A percentile compares a stretch with the other conserved stretches of the same genome.
Conservation (phyloP, 2,329 filamentous ascomycete species). For the Teratosphaeria epicoccoides region DNA sequence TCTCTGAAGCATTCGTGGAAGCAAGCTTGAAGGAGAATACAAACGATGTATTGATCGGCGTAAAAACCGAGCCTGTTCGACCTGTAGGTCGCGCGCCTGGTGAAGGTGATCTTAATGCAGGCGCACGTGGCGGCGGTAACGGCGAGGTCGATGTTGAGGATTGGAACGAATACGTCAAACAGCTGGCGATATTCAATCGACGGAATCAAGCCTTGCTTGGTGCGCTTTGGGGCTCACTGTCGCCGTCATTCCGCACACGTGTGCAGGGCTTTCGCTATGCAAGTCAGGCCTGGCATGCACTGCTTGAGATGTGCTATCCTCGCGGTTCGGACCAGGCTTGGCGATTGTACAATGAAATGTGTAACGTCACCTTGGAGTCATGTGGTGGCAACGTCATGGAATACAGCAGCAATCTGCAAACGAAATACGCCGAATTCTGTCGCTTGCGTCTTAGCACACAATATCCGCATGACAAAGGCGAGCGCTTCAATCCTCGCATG, state of each 20-base stretch:
- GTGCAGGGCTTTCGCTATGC: conserved; percentile 15
- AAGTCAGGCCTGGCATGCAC: conserved; percentile 16
- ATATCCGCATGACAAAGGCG: conserved; percentile 3
- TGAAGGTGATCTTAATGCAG: neutral
- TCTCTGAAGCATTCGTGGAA: conserved; percentile 18
- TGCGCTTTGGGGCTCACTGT: conserved; percentile 15
- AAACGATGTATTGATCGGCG: conserved; percentile 18
- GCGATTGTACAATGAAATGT: conserved; percentile 16
- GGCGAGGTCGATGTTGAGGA: conserved; percentile 16
- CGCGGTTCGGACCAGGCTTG: conserved; percentile 19
- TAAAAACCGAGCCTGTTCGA: conserved; percentile 18
- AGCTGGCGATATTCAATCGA: conserved; percentile 23
- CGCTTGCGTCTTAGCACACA: conserved; percentile 11
- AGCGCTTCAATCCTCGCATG: neutral
- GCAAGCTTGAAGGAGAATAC: conserved; percentile 24
- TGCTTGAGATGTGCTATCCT: conserved; percentile 23
- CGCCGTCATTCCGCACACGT: conserved; percentile 16
- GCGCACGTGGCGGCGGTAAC: neutral
- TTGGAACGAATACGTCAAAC: conserved; percentile 26
- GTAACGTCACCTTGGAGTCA: conserved; percentile 14
- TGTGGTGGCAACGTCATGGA: conserved; percentile 14
- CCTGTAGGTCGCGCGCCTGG: conserved; percentile 7
- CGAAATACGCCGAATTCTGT: conserved; percentile 17
- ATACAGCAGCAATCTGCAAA: conserved; percentile 19
- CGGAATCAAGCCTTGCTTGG: conserved; percentile 20